A percentile compares a stretch with the other conserved stretches of the same genome.
Conservation (phyloP, 257 asterid genomes). For the Capsicum chinense region DNA sequence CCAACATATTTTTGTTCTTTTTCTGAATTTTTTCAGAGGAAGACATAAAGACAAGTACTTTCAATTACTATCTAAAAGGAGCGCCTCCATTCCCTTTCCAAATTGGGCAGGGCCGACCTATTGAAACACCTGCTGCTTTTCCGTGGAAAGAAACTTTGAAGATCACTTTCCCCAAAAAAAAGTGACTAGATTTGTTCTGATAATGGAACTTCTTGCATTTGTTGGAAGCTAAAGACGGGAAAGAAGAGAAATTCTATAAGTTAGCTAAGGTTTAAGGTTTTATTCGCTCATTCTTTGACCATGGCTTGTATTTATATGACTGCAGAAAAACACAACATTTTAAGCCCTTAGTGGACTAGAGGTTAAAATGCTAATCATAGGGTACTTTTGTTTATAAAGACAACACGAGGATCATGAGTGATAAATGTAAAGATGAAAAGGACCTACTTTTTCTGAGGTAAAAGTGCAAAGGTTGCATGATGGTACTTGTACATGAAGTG, state of each 20-base stretch:
- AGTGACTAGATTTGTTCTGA: not conserved
- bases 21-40: conserved; percentile 13
- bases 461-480: not conserved
- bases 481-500: conserved; percentile 5
- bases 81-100: conserved; percentile 1
- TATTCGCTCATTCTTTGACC: not conserved
- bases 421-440: not conserved
- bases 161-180: not conserved
- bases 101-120: not conserved
- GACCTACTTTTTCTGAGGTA: not conserved
- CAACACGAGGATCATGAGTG: not conserved
- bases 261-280: not conserved
- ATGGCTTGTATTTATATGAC: not conserved
- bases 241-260: not conserved
- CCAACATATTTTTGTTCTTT: conserved; percentile 22
- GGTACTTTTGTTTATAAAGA: not conserved
- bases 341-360: not conserved
- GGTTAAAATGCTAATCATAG: not conserved
- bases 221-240: not conserved
- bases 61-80: not conserved
- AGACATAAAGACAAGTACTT: not conserved
- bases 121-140: not conserved
- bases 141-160: not conserved
- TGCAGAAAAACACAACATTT: not conserved
- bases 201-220: not conserved